A percentile compares a stretch with the other conserved stretches of the same genome.
phyloP scores from a whole-genome alignment of 2,329 filamentous ascomycete genomes.

The Juglanconis oblonga region DNA sequence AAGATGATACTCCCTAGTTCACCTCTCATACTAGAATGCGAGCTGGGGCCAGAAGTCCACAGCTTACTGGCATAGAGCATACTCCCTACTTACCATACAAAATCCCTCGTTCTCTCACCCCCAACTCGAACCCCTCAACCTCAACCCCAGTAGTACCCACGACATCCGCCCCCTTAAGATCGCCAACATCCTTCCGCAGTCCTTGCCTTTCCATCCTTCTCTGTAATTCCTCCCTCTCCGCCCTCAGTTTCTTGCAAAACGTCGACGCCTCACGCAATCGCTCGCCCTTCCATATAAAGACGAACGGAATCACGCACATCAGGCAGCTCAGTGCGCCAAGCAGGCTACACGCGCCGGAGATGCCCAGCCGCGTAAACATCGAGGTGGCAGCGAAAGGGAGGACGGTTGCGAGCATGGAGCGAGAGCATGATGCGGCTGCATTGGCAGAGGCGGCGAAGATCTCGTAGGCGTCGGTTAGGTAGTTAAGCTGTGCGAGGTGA shows the following conservation, averaged over 20 bases:
- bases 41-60: too few species aligned
- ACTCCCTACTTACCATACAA: background rate
- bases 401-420: slow-evolving; percentile 50
- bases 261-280: slow-evolving; percentile 53
- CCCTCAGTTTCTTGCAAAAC: slow-evolving; percentile 60
- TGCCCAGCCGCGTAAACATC: slow-evolving; percentile 47
- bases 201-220: slow-evolving; percentile 36
- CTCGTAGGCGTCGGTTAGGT: slow-evolving; percentile 66
- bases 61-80: background rate
- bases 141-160: background rate
- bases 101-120: background rate
- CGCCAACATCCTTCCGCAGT: background rate
- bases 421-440: slow-evolving; percentile 46
- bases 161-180: background rate
- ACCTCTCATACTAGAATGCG: too few species aligned
- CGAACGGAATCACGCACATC: slow-evolving; percentile 49
- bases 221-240: slow-evolving; percentile 47
- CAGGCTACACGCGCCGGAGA: slow-evolving; percentile 50
- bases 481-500: slow-evolving; percentile 38
- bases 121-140: background rate
- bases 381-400: slow-evolving; percentile 53
- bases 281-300: slow-evolving; percentile 54
- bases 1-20: too few species aligned
- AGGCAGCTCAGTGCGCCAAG: slow-evolving; percentile 48
- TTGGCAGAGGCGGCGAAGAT: slow-evolving; percentile 59